Conservation (phyloP, 805 yeast genomes). For the Ogataea trehaloabstinens region DNA sequence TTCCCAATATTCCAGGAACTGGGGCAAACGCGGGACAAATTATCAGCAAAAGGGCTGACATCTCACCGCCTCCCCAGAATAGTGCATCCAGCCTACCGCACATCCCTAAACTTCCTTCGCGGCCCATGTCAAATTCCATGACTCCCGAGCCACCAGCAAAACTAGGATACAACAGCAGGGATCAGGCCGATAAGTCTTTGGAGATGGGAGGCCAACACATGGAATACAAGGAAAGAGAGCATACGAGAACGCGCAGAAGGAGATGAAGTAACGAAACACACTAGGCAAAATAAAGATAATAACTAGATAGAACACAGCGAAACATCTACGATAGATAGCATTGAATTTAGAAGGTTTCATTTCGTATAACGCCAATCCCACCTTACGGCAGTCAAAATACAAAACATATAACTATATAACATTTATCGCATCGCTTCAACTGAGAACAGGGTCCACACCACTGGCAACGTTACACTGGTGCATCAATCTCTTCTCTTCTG, state of each 20-base stretch:
- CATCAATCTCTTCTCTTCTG: slow-evolving; percentile 80
- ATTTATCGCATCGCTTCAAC: no score
- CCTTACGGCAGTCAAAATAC: no score
- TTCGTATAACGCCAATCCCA: no score
- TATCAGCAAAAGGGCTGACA: slow-evolving; percentile 9
- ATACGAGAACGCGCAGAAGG: slow-evolving; percentile 10
- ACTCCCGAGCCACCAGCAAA: slow-evolving; percentile 24
- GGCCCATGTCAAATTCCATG: slow-evolving; percentile 25
- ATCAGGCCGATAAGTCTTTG: slow-evolving; percentile 27
- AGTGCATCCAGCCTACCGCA: slow-evolving; percentile 14
- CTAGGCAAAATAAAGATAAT: no score
- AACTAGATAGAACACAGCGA: no score
- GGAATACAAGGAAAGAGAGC: slow-evolving; percentile 21
- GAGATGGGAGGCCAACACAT: slow-evolving; percentile 21
- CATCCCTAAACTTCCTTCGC: slow-evolving; percentile 22
- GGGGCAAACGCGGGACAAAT: no score
- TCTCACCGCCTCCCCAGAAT: slow-evolving; percentile 7
- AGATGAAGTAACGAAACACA: slow-evolving; percentile 1
- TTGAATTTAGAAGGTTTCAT: no score
- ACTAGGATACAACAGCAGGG: slow-evolving; percentile 22
- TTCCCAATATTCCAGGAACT: slow-evolving; percentile 28
- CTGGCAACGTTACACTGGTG: slow-evolving; percentile 93
- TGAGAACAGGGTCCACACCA: slow-evolving; percentile 77
- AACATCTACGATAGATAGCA: no score
- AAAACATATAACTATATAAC: no score